Base-by-base conservation (phyloP, 176 grass and related monocot genomes). In the Areca catechu region DNA sequence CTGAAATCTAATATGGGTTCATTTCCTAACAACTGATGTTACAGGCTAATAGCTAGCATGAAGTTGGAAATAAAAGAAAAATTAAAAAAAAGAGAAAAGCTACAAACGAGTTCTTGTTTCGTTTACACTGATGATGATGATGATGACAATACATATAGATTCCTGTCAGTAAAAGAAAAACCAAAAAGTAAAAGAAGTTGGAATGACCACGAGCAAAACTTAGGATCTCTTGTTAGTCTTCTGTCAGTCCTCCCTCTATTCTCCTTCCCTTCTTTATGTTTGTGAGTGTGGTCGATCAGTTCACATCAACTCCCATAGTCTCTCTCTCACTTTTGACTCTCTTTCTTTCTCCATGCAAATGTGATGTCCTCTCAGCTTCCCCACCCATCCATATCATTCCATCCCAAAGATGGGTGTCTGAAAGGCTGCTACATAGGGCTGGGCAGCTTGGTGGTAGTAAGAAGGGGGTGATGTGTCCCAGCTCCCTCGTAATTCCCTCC, bases 361-460 rank as follows among this genome's bases (percentile, higher is more conserved):
- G 30, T 54, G 18, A 69, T 28, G 15, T 67, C 55, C 22, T 24
- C 25, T 12, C 15, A 61, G 16, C 47, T n/a, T n/a, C 20, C 19
- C 24, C 63, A 5, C 3, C 48, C 28, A 22, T 53, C 62, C 50
- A 22, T 50, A 77, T 96, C 80, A 97, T 88, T 97, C 92, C 58
- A 88, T 91, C 22, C 92, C 92, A 66, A 82, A 91, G 77, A 97
- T 90, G 65, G 92, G 86, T 12, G 86, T 90, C 75, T 87, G 86
- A 79, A 97, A 87, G 70, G 76, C 79, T 84, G 80, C 71, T 48
- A 74, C 86, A 67, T 87, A 83, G 60, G 83, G 82, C 23, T 61
- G 61, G 22, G 69, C 27, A 53, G 20, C 21, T 37, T 70, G 54
- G n/a, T 19, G 34, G 3, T 70, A 70, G 75, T 87, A 91, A 74